These are phyloP conservation scores for Syzygium aqueum DNA, from an alignment of 345 rosid species.

Conservation along the genomic window DNA sequence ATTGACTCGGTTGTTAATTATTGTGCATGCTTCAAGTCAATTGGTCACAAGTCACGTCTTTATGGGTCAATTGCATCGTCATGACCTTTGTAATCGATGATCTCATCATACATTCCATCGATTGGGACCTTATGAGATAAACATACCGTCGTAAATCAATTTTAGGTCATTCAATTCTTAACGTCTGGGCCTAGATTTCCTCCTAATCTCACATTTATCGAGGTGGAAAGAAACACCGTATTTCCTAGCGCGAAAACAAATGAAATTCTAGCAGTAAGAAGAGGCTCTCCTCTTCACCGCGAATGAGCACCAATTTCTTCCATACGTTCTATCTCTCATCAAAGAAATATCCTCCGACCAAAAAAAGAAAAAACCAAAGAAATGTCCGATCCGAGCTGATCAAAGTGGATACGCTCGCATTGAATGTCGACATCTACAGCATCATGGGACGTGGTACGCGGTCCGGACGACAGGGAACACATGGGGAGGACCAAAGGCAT, in stretches of 20 bases:
- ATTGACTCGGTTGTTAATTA: neutral
- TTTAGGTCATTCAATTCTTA: no score
- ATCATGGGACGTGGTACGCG: neutral
- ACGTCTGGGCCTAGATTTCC: neutral
- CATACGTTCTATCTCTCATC: neutral
- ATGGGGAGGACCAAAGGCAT: neutral
- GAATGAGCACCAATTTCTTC: neutral
- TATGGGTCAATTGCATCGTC: neutral
- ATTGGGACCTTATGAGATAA: neutral
- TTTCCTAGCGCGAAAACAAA: neutral
- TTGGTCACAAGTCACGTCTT: neutral
- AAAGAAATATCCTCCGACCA: neutral
- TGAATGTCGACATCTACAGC: neutral
- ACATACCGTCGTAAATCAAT: neutral
- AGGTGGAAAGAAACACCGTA: neutral
- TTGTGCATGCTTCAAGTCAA: neutral
- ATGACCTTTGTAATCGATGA: neutral
- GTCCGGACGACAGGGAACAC: neutral
- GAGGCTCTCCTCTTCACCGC: neutral
- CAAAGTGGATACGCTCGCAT: neutral
- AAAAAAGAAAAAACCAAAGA: no score
- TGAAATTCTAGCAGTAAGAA: neutral
- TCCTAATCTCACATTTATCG: fast-evolving
- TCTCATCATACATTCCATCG: neutral
- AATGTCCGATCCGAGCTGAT: neutral